Base-by-base conservation (phyloP, 2,329 filamentous ascomycete species). In the Monilinia fructigena region DNA sequence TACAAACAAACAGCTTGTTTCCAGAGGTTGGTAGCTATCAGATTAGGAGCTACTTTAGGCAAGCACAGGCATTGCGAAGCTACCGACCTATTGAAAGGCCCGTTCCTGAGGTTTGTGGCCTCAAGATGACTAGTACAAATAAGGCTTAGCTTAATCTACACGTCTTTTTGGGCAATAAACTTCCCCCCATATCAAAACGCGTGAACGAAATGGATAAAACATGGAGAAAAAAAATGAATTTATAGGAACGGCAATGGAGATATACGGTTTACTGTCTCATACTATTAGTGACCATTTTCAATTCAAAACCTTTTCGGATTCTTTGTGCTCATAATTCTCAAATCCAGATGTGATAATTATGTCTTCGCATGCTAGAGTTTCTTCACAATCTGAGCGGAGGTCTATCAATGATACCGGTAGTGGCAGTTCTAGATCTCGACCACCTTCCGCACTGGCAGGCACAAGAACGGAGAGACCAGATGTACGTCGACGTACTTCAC, bases 321-420 rank as follows among this genome's bases (percentile, higher is more conserved):
- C 23, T 61, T 66, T 31, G 47, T 66, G 47, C 47, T 61, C 55
- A 61, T 61, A 61, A 38, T 47, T 56, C 61, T 35, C n/a, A 67
- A 64, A 38, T 53, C 64, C 71, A 68, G 68, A 75, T 75, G 72
- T 72, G 68, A 72, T 60, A 60, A 69, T 48, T 59, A 76, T 76
- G 75, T 76, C 74, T 71, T 75, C 75, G 55, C 70, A 76, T 68
- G 69, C 72, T 63, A 72, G 73, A 71, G 72, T 70, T 55, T 70
- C 74, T 38, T 74, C 73, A 38, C 73, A 73, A 65, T 66, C 70
- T 58, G 75, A 77, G 64, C 70, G 74, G 62, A 72, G 68, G 66
- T 73, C 70, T 47, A 56, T 71, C 14, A 73, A 67, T 62, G 74
- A 75, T 45, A 75, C 72, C 74, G 73, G 70, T 38, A 72, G 53